Percentiles rank a stretch among this genome's conserved stretches.
Conservation (phyloP, 305 asterid species). For the Salvia sclarea region DNA sequence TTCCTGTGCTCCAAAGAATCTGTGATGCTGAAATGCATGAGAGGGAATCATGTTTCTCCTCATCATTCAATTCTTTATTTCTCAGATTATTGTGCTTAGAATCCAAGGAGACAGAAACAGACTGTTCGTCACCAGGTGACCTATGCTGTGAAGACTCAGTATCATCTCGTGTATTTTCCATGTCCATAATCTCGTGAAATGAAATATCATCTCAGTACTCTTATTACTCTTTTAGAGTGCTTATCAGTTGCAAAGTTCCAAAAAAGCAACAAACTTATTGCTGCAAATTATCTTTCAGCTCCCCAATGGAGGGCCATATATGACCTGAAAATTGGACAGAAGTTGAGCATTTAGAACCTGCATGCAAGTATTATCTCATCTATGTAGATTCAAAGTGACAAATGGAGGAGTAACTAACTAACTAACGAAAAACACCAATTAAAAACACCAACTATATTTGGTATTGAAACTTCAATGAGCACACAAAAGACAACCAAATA, state of each 20-base stretch:
- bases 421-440: neutral
- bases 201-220: slow-evolving; percentile 43
- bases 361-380: neutral
- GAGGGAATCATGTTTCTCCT: slow-evolving; percentile 48
- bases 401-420: neutral
- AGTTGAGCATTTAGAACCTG: slow-evolving; percentile 13
- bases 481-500: neutral
- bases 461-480: neutral
- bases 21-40: slow-evolving; percentile 69
- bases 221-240: slow-evolving; percentile 39
- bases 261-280: slow-evolving; percentile 29
- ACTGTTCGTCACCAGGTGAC: slow-evolving; percentile 51
- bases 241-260: slow-evolving; percentile 35
- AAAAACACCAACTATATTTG: neutral
- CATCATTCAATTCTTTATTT: slow-evolving; percentile 46
- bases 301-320: slow-evolving; percentile 25
- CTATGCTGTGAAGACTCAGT: slow-evolving; percentile 57
- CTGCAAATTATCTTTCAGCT: slow-evolving; percentile 34
- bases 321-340: slow-evolving; percentile 51
- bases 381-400: neutral
- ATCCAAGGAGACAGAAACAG: slow-evolving; percentile 71
- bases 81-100: slow-evolving; percentile 46
- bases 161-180: slow-evolving; percentile 65
- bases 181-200: slow-evolving; percentile 41
- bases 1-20: slow-evolving; percentile 85